phyloP scores from a whole-genome alignment of 192 early-diverging fungal genomes.

The Phycomyces nitens region DNA sequence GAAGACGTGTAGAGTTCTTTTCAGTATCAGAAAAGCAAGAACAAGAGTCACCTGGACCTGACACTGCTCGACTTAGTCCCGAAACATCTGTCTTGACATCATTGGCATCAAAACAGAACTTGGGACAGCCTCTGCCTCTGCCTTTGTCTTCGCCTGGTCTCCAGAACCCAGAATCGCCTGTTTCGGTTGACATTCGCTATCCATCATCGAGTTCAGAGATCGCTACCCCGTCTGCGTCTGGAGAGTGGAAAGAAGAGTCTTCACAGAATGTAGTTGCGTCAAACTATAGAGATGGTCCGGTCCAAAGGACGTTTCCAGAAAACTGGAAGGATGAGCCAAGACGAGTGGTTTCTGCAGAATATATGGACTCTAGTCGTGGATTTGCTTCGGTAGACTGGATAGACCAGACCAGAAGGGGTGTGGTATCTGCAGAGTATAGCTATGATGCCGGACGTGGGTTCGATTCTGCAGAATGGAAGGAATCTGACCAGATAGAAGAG shows the following conservation, averaged over 20 bases:
- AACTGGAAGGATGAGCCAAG: too few relatives aligned
- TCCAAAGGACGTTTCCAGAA: too few relatives aligned
- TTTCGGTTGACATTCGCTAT: neutral
- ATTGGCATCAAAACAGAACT: neutral
- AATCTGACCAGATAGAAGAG: too few relatives aligned
- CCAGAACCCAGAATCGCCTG: neutral
- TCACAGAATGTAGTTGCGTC: too few relatives aligned
- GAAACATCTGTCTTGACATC: neutral
- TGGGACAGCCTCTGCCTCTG: too few relatives aligned
- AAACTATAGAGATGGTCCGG: neutral
- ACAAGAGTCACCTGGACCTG: neutral
- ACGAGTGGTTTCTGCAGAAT: too few relatives aligned
- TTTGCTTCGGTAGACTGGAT: too few relatives aligned
- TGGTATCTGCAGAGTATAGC: too few relatives aligned
- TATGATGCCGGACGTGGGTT: too few relatives aligned
- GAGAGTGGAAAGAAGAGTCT: neutral
- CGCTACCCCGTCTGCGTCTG: neutral
- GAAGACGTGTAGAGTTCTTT: constrained; percentile 13
- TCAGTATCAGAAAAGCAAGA: neutral
- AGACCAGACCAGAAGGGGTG: too few relatives aligned
- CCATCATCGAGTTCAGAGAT: neutral
- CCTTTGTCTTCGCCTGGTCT: neutral
- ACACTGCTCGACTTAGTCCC: neutral
- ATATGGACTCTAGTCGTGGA: too few relatives aligned
- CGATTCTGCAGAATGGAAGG: too few relatives aligned